Evolutionary conservation across 2,329 filamentous ascomycete species (phyloP).

Genomic region (Aureobasidium sp.): DNA sequence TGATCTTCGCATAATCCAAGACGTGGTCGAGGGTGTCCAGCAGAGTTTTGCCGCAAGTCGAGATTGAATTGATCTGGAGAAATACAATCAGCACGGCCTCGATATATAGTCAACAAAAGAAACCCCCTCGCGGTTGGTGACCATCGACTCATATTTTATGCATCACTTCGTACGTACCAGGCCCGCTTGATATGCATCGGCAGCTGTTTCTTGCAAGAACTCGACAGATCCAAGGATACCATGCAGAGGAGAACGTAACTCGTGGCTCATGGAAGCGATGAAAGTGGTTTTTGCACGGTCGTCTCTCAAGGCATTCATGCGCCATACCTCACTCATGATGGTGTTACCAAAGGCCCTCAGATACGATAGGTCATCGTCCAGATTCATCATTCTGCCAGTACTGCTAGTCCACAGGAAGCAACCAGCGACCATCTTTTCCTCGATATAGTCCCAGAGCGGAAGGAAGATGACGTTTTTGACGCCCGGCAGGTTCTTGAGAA

Average conservation of each 20-base stretch:
- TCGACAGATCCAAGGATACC: slow-evolving; percentile 40
- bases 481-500: slow-evolving; percentile 30
- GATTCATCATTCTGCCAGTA: slow-evolving; percentile 26
- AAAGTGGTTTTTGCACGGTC: slow-evolving; percentile 43
- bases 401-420: slow-evolving; percentile 33
- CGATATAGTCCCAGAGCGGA: slow-evolving; percentile 42
- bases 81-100: no score
- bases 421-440: slow-evolving; percentile 27
- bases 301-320: slow-evolving; percentile 29
- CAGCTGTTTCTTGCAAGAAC: slow-evolving; percentile 32
- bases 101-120: no score
- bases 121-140: no score
- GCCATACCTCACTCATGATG: slow-evolving; percentile 31
- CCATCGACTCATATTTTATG: no score
- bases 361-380: slow-evolving; percentile 29
- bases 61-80: slow-evolving; percentile 33
- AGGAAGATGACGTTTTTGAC: slow-evolving; percentile 36
- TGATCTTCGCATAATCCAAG: slow-evolving; percentile 37
- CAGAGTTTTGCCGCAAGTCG: slow-evolving; percentile 40
- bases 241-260: slow-evolving; percentile 38
- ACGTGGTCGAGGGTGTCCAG: slow-evolving; percentile 37
- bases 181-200: slow-evolving; percentile 29
- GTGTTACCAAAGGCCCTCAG: slow-evolving; percentile 31
- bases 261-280: slow-evolving; percentile 42
- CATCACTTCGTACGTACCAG: not conserved